Base-by-base conservation (phyloP, 352 stramenopile species). In the Pythium pyrilobum region DNA sequence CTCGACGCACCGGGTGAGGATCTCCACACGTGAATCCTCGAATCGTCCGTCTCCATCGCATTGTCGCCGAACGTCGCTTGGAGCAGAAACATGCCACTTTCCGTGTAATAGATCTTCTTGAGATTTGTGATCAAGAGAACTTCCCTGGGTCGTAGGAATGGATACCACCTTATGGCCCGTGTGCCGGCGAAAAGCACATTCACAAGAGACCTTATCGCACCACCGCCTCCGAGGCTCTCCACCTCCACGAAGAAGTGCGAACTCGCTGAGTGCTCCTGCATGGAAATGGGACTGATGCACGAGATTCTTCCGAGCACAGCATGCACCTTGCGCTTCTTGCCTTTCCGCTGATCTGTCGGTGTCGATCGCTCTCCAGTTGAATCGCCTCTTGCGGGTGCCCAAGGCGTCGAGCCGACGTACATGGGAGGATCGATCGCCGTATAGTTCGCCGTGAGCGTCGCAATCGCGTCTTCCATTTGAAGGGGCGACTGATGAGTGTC, bases 191-290 rank as follows among this genome's bases (percentile, higher is more conserved):
- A 67, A 48, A 91, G 72, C 8, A 88, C 67, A 33, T 67, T 82
- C 39, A 75, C 73, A 25, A 72, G 29, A 5, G 39, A 64, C n/a
- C 25, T 28, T 13, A 36, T 44, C 9, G 16, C 32, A 34, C 12
- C 21, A 11, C 32, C 42, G 9, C n/a, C 51, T 9, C 38, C 36
- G 8, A 42, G 37, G 37, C 55, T 20, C 25, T 87, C 77, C 12
- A 91, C 62, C 47, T 91, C 77, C 3, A 80, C 61, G 43, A 91
- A 88, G 32, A 80, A 91, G 52, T 91, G 76, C 20, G 66, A 72
- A 23, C 47, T 75, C 0, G 38, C 48, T 11, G 32, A 24, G 33
- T 76, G 61, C 15, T 71, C 58, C 51, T 83, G 72, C 13, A 62
- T 59, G 5, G 79, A 70, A 21, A 89, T 69, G 0, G 81, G 76